Evolutionary conservation across 352 stramenopile genomes (phyloP).

Genomic region (Hyaloperonospora arabidopsidis): DNA sequence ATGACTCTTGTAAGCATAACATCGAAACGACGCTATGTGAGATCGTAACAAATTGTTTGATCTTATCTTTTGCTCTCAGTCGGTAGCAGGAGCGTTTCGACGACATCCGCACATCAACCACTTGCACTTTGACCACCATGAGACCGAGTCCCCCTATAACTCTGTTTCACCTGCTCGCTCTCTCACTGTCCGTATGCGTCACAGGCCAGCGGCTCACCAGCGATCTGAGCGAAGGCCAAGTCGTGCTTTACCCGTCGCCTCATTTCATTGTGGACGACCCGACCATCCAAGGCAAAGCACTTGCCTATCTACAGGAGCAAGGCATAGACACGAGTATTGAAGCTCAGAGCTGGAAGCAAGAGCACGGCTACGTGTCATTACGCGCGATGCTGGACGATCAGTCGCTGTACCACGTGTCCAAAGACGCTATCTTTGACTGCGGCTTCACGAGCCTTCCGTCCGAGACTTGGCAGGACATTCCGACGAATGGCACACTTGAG

Average conservation of each 20-base stretch:
- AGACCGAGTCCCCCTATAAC: slow-evolving; percentile 1
- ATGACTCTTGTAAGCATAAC: no score
- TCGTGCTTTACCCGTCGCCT: slow-evolving; percentile 35
- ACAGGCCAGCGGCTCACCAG: slow-evolving; percentile 14
- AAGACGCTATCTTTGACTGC: slow-evolving; percentile 47
- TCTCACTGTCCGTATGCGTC: slow-evolving; percentile 5
- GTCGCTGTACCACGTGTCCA: slow-evolving; percentile 39
- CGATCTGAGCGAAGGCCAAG: slow-evolving; percentile 36
- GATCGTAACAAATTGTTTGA: no score
- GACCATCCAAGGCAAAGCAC: slow-evolving; percentile 33
- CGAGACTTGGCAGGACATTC: slow-evolving; percentile 40
- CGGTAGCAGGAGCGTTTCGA: slow-evolving; percentile 12
- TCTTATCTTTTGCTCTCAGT: slow-evolving; percentile 6
- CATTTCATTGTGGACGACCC: slow-evolving; percentile 53
- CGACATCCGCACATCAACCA: slow-evolving; percentile 1
- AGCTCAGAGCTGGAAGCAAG: slow-evolving; percentile 30
- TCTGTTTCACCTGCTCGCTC: slow-evolving; percentile 7
- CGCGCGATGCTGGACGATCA: slow-evolving; percentile 51
- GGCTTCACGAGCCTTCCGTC: slow-evolving; percentile 39
- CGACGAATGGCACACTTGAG: slow-evolving; percentile 35
- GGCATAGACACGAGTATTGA: slow-evolving; percentile 43
- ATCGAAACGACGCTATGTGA: no score
- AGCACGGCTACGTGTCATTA: slow-evolving; percentile 36
- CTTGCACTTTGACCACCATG: slow-evolving; percentile 4
- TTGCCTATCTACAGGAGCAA: slow-evolving; percentile 49